A percentile compares a stretch with the other conserved stretches of the same genome.
Evolutionary conservation across 163 green algal species (phyloP).

Genomic region (Smithsoniella earleae): DNA sequence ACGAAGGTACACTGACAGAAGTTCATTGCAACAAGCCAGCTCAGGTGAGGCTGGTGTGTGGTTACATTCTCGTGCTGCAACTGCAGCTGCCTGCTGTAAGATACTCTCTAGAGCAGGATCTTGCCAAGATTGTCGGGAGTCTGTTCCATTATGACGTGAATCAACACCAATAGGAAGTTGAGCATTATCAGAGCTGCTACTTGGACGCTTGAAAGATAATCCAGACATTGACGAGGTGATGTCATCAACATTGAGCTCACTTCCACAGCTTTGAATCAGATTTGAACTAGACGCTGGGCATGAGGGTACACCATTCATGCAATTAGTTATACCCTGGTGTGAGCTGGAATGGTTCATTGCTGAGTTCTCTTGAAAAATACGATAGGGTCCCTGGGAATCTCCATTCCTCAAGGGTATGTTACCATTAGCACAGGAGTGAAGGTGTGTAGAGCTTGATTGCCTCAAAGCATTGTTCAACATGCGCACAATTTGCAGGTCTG

Average conservation of each 20-base stretch:
- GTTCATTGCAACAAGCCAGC: conserved; percentile 16
- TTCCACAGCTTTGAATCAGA: background rate
- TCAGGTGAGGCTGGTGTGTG: background rate
- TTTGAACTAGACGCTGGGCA: too few relatives aligned
- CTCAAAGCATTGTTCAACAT: conserved; percentile 30
- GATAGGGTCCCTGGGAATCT: background rate
- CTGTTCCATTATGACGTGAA: background rate
- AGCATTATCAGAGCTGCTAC: background rate
- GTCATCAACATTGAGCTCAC: background rate
- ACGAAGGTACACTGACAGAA: conserved; percentile 26
- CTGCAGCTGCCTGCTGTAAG: conserved; percentile 10
- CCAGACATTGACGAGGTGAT: conserved; percentile 14
- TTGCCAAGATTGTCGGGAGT: background rate
- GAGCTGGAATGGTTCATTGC: background rate
- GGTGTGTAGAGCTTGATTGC: background rate
- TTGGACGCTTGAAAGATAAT: conserved; percentile 19
- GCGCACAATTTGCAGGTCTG: conserved; percentile 8
- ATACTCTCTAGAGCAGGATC: conserved; percentile 9
- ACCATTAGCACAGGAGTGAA: background rate
- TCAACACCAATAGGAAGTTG: background rate
- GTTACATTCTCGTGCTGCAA: background rate
- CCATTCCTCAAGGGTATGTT: background rate
- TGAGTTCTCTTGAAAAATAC: background rate
- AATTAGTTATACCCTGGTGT: background rate
- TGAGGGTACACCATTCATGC: too few relatives aligned